Conservation (phyloP, 2,329 filamentous ascomycete genomes). For the Trichophyton verrucosum region DNA sequence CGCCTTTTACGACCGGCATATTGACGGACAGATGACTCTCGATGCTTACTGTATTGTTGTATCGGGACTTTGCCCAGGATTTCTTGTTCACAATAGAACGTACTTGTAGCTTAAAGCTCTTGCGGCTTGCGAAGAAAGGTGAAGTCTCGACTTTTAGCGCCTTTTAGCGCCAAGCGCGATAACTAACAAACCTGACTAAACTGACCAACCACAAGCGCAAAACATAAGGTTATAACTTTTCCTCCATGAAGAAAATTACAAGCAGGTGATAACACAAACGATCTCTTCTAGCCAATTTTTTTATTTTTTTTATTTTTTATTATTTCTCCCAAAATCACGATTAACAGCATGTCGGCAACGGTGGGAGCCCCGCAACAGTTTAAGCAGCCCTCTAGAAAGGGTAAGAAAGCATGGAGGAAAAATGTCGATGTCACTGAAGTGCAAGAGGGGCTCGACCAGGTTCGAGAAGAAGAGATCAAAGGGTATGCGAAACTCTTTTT, state of each 20-base stretch:
- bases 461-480: conserved; percentile 81
- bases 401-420: conserved; percentile 97
- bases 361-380: conserved; percentile 58
- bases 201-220: conserved; percentile 8
- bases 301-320: neutral
- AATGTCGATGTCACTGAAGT: conserved; percentile 90
- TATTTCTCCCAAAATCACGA: neutral
- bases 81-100: no score
- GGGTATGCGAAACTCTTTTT: conserved; percentile 45
- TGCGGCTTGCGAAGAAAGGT: neutral
- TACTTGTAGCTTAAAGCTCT: neutral
- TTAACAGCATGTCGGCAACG: conserved; percentile 23
- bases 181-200: neutral
- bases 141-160: neutral
- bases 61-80: neutral
- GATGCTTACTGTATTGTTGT: neutral
- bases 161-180: conserved; percentile 15
- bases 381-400: conserved; percentile 85
- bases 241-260: conserved; percentile 8
- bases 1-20: conserved; percentile 56
- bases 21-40: conserved; percentile 15
- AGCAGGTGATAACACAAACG: neutral
- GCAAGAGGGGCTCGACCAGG: conserved; percentile 64
- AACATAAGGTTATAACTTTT: conserved; percentile 4
- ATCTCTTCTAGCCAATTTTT: neutral